Conservation (phyloP, 2,329 filamentous ascomycete genomes). For the Stagonosporopsis tanaceti region DNA sequence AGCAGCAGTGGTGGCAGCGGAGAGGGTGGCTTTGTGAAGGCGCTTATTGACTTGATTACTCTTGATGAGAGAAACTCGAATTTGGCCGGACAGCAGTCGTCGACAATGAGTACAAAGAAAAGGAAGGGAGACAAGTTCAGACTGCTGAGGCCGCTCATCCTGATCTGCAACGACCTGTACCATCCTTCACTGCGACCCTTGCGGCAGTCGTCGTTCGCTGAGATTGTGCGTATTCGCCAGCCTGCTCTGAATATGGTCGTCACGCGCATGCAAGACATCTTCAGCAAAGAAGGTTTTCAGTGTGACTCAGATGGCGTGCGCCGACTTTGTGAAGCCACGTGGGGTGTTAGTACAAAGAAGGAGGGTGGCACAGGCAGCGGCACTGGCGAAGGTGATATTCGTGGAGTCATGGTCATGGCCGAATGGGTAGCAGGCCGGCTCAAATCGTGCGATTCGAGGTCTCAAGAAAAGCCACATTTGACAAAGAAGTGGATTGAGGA, state of each 20-base stretch:
- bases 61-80: conserved; percentile 82
- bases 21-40: conserved; percentile 95
- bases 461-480: conserved; percentile 58
- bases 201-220: conserved; percentile 83
- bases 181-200: conserved; percentile 86
- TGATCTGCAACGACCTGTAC: conserved; percentile 98
- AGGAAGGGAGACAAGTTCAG: conserved; percentile 88
- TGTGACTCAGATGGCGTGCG: conserved; percentile 90
- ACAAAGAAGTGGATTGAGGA: conserved; percentile 80
- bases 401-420: conserved; percentile 84
- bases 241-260: conserved; percentile 88
- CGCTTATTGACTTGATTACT: conserved; percentile 86
- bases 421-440: conserved; percentile 85
- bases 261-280: conserved; percentile 79
- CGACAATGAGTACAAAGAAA: conserved; percentile 51
- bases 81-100: conserved; percentile 44
- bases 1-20: conserved; percentile 69
- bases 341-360: conserved; percentile 78
- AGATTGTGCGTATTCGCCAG: conserved; percentile 90
- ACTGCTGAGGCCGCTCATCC: conserved; percentile 83
- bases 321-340: conserved; percentile 81
- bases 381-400: conserved; percentile 76
- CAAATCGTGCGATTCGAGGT: conserved; percentile 52
- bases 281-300: conserved; percentile 85
- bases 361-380: conserved; percentile 67